Evolutionary conservation across 345 rosid genomes (phyloP).

Genomic region (Pugionium dolabratum): DNA sequence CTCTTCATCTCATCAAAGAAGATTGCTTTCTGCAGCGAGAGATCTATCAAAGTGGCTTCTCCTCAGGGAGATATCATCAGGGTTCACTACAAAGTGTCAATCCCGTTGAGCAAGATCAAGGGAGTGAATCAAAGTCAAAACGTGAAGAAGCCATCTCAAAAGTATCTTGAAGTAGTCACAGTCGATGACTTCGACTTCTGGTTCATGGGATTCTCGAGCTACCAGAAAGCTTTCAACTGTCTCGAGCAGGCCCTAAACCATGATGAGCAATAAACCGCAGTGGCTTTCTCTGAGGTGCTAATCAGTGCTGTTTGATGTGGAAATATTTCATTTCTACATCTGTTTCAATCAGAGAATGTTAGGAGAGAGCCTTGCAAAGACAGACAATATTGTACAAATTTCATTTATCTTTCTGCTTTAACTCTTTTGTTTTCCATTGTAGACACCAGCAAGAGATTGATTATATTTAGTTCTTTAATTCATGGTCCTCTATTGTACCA

Average conservation of each 20-base stretch:
- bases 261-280: conserved; percentile 20
- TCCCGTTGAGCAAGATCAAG: conserved; percentile 62
- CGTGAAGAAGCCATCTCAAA: conserved; percentile 64
- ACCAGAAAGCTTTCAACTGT: conserved; percentile 62
- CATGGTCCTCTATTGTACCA: not conserved
- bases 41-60: conserved; percentile 46
- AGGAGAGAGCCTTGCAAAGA: conserved; percentile 27
- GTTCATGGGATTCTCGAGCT: conserved; percentile 85
- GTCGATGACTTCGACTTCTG: conserved; percentile 80
- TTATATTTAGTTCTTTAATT: not conserved
- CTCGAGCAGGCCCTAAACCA: conserved; percentile 50
- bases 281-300: conserved; percentile 36
- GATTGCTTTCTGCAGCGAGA: conserved; percentile 51
- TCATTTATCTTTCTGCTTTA: not conserved
- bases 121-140: conserved; percentile 54
- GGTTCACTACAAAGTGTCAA: conserved; percentile 57
- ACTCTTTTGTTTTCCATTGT: not conserved
- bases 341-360: conserved; percentile 30
- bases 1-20: conserved; percentile 51
- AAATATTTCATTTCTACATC: conserved; percentile 26
- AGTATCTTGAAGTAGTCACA: conserved; percentile 68
- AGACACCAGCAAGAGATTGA: conserved; percentile 12
- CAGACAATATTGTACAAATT: conserved; percentile 30
- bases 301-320: conserved; percentile 23
- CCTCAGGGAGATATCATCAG: conserved; percentile 47